A percentile compares a stretch with the other conserved stretches of the same genome.
Conservation (phyloP, 257 asterid genomes). For the Gentiana straminea region DNA sequence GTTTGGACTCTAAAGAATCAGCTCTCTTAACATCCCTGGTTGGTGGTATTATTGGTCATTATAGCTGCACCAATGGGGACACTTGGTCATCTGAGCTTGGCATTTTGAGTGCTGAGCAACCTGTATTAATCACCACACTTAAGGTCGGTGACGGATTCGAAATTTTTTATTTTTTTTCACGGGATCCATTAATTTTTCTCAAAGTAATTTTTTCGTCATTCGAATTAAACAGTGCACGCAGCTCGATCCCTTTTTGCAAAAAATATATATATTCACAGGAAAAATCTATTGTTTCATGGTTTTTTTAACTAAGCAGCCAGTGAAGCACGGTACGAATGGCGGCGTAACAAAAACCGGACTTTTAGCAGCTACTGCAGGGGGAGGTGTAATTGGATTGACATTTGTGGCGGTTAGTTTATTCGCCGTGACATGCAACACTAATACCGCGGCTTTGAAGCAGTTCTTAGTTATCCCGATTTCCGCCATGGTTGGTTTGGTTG, state of each 20-base stretch:
- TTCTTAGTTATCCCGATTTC: constrained; percentile 66
- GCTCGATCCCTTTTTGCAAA: too few relatives aligned
- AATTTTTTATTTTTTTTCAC: too few relatives aligned
- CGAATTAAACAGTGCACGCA: too few relatives aligned
- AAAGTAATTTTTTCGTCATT: too few relatives aligned
- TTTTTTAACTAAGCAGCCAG: constrained; percentile 23
- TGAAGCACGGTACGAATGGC: constrained; percentile 85
- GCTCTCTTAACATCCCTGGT: constrained; percentile 37
- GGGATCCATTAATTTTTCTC: too few relatives aligned
- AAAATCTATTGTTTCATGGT: too few relatives aligned
- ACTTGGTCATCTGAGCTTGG: constrained; percentile 99
- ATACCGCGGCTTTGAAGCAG: constrained; percentile 49
- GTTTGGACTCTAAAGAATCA: constrained; percentile 79
- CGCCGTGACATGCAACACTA: constrained; percentile 46
- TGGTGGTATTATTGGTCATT: constrained; percentile 87
- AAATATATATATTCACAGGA: too few relatives aligned
- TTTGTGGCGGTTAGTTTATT: constrained; percentile 54
- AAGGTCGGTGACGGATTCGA: constrained; percentile 32
- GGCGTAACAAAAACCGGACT: constrained; percentile 83
- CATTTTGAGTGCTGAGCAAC: constrained; percentile 82
- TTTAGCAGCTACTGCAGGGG: constrained; percentile 79
- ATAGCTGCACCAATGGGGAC: constrained; percentile 92
- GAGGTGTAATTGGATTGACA: constrained; percentile 57
- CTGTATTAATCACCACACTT: constrained; percentile 70
- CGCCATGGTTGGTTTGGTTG: constrained; percentile 69